A percentile compares a stretch with the other conserved stretches of the same genome.
Evolutionary conservation across 768 basidiomycete genomes (phyloP).

Genomic region (Chalciporus pseudorubinellus): DNA sequence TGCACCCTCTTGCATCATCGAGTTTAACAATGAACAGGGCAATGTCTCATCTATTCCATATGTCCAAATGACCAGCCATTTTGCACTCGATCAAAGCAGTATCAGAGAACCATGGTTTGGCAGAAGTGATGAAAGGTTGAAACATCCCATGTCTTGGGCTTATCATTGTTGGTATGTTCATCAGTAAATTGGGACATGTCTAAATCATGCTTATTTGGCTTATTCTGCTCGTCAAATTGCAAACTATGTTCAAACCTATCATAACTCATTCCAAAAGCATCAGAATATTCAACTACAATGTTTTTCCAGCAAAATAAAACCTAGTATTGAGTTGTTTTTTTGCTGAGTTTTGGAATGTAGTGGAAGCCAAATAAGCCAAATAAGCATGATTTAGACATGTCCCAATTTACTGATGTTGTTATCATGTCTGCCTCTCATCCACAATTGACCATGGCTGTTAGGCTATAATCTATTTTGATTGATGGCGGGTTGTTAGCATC

Average conservation of each 20-base stretch:
- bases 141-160: not conserved
- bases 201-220: no score
- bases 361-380: no score
- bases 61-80: not conserved
- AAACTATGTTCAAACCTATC: no score
- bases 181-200: no score
- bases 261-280: no score
- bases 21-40: not conserved
- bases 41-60: not conserved
- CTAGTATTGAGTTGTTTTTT: no score
- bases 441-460: not conserved
- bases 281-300: no score
- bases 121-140: not conserved
- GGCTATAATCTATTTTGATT: not conserved
- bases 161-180: not conserved
- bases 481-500: not conserved
- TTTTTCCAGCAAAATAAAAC: no score
- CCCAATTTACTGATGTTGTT: no score
- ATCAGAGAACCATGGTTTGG: not conserved
- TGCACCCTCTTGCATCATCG: not conserved
- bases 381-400: no score
- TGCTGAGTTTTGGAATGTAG: no score
- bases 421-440: not conserved
- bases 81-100: not conserved
- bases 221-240: no score